Evolutionary conservation across 768 basidiomycete genomes (phyloP), one percentile per base, ranked within the genome.

Genomic region (Sporobolomyces phaffii): DNA sequence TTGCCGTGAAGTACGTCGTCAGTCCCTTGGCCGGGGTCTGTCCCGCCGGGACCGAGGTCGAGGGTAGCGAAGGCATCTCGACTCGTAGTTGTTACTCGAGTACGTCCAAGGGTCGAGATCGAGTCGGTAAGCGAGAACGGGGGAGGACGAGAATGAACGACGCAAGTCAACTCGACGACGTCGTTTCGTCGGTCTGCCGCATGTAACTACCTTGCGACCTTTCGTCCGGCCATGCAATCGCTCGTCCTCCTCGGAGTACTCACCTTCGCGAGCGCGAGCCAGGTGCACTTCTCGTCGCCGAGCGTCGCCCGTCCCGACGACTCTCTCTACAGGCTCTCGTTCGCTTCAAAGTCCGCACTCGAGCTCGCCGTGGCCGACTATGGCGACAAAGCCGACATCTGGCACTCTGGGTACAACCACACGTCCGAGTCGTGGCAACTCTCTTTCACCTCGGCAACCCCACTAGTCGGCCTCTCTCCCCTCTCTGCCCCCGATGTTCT

Each of bases 1-100:
- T 99, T 22, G 90, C 87, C 77, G 92, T 89, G 76, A 93, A 97
- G 81, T 94, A 99, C 0, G 87, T 85, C 76, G 53, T 53, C 38
- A 72, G 15, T 33, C 57, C 58, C 43, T 64, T 49, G 10, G 45
- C 18, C 3, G 53, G 41, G 2, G 26, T 10, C 11, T 38, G 48
- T 20, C 31, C 9, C 18, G 52, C 2, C 17, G 53, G 62, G 38
- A 62, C 18, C 29, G 43, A 15, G n/a, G 40, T 17, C 14, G 62
- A n/a, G 17, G 59, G 68, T 22, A 62, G 29, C 22, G 65, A 62
- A 5, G 65, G 65, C 65, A 67, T 67, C n/a, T 34, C 26, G 59
- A 33, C 52, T 22, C 49, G 43, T 15, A 18, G 26, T 18, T 20
- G 20, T 40, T 17, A 11, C 6, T 22, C 31, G 50, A 22, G 18